phyloP scores from a whole-genome alignment of 2,329 filamentous ascomycete genomes.

The Alternaria metachromatica region DNA sequence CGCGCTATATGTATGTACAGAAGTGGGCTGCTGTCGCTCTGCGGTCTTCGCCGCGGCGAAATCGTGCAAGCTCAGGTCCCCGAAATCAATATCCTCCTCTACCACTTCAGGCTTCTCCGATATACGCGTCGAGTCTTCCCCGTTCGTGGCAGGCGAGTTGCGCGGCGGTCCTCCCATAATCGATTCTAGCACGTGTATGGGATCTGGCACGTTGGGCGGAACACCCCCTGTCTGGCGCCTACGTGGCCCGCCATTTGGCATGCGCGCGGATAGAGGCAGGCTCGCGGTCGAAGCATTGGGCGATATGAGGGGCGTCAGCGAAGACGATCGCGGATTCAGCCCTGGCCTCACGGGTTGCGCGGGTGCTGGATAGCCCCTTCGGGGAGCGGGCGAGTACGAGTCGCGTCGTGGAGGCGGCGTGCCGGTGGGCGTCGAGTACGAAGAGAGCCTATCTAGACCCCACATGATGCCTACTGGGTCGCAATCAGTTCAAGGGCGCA shows the following conservation, averaged over 20 bases:
- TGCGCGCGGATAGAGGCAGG: conserved; percentile 69
- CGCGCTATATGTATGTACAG: conserved; percentile 59
- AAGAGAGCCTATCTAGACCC: conserved; percentile 81
- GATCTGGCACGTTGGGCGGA: conserved; percentile 67
- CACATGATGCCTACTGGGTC: conserved; percentile 67
- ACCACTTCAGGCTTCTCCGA: conserved; percentile 58
- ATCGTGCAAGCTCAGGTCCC: conserved; percentile 75
- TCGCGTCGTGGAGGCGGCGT: conserved; percentile 69
- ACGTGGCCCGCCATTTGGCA: conserved; percentile 71
- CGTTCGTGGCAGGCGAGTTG: conserved; percentile 23
- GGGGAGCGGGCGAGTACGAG: conserved; percentile 74
- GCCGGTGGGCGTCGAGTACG: conserved; percentile 69
- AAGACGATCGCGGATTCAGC: conserved; percentile 74
- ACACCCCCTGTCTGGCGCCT: conserved; percentile 63
- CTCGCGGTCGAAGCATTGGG: conserved; percentile 79
- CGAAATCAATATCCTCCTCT: conserved; percentile 77
- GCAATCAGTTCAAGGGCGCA: conserved; percentile 1
- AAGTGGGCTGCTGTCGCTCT: conserved; percentile 36
- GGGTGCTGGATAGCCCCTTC: conserved; percentile 71
- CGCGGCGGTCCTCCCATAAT: conserved; percentile 59
- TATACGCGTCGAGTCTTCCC: conserved; percentile 24
- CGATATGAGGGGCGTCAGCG: conserved; percentile 71
- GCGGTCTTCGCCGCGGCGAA: conserved; percentile 59
- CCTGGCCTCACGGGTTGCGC: conserved; percentile 74
- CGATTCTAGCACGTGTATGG: conserved; percentile 70